A percentile compares a stretch with the other conserved stretches of the same genome.
Conservation (phyloP, 208 protist genomes). For the Trypanosoma vivax region DNA sequence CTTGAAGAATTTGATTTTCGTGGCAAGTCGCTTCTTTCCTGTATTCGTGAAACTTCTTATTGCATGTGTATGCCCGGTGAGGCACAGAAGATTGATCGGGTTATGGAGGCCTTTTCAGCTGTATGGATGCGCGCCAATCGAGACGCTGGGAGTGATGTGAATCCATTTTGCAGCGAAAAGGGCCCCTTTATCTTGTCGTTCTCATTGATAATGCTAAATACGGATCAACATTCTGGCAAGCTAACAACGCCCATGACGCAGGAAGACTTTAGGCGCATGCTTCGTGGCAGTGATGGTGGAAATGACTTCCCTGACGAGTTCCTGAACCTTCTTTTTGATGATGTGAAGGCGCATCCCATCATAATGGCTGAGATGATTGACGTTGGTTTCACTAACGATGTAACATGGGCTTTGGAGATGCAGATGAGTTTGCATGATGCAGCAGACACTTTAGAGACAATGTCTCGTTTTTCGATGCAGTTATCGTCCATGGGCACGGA, state of each 20-base stretch:
- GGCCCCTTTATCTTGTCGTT: constrained; percentile 95
- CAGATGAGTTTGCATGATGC: constrained; percentile 1
- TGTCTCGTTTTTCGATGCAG: constrained; percentile 16
- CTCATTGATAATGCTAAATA: constrained; percentile 99
- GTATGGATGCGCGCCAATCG: constrained; percentile 70
- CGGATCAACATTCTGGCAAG: constrained; percentile 94
- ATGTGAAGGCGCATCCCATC: constrained; percentile 88
- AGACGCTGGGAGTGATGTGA: constrained; percentile 36
- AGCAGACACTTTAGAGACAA: background rate
- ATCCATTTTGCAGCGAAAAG: constrained; percentile 76
- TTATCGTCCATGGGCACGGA: background rate
- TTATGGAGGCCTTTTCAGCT: constrained; percentile 87
- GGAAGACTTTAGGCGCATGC: constrained; percentile 92
- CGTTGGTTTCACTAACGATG: constrained; percentile 68
- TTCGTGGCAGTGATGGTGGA: constrained; percentile 94
- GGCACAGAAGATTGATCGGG: constrained; percentile 91
- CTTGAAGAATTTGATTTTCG: constrained; percentile 72
- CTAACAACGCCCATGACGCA: constrained; percentile 93
- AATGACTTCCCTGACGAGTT: constrained; percentile 85
- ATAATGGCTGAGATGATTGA: constrained; percentile 89
- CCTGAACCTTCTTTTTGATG: constrained; percentile 88
- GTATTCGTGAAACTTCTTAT: constrained; percentile 85
- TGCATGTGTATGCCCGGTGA: constrained; percentile 84
- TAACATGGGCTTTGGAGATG: constrained; percentile 81
- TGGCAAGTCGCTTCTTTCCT: constrained; percentile 61